Evolutionary conservation across 1,139 yeast species (phyloP).

Genomic region (Eremothecium coryli): DNA sequence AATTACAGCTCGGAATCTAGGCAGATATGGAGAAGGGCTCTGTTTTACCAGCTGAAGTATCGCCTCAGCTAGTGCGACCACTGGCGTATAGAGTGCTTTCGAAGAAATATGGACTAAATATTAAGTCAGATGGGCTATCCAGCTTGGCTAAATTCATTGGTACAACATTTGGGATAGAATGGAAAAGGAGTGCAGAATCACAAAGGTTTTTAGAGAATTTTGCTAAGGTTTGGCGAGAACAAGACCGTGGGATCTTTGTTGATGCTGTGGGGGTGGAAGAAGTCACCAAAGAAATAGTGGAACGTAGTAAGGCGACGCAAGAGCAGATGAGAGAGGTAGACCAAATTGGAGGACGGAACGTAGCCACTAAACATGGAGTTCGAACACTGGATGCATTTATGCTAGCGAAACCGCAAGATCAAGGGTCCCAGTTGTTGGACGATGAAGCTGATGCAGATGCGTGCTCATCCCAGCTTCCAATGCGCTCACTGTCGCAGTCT

Average conservation of each 20-base stretch:
- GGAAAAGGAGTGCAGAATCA: slow-evolving; percentile 61
- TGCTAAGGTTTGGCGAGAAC: slow-evolving; percentile 78
- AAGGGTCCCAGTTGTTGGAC: background rate
- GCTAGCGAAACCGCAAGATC: background rate
- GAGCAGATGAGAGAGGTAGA: slow-evolving; percentile 1
- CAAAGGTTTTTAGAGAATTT: slow-evolving; percentile 67
- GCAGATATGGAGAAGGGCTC: slow-evolving; percentile 19
- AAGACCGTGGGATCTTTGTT: slow-evolving; percentile 76
- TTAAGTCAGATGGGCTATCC: slow-evolving; percentile 75
- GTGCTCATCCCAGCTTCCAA: background rate
- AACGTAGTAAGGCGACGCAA: slow-evolving; percentile 19
- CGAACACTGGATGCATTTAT: slow-evolving; percentile 7
- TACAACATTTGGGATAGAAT: slow-evolving; percentile 67
- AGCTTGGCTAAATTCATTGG: slow-evolving; percentile 69
- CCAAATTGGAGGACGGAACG: background rate
- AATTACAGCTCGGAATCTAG: too few species aligned
- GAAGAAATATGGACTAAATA: slow-evolving; percentile 83
- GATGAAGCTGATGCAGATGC: background rate
- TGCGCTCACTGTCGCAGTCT: background rate
- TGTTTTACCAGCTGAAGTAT: slow-evolving; percentile 62
- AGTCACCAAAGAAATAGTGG: slow-evolving; percentile 50
- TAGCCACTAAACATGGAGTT: slow-evolving; percentile 1
- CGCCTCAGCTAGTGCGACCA: slow-evolving; percentile 78
- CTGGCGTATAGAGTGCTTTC: slow-evolving; percentile 82
- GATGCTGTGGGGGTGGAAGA: slow-evolving; percentile 63